Evolutionary conservation across 176 grass and related monocot species (phyloP).

Genomic region (Musa itinerans): DNA sequence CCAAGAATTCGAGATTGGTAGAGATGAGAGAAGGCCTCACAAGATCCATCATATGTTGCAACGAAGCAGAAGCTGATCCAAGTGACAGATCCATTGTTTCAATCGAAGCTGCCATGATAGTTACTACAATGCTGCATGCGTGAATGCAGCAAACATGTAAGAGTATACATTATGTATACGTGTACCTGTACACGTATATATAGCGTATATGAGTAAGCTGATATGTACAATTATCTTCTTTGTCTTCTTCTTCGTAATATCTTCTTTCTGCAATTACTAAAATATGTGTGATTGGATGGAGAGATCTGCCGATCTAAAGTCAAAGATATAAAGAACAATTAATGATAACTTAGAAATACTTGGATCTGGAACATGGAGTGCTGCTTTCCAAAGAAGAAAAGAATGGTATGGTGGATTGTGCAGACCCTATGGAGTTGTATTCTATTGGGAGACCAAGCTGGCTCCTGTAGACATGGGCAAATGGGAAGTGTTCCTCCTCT

Average conservation of each 20-base stretch:
- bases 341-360: background rate
- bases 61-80: too few relatives aligned
- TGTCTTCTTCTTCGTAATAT: too few relatives aligned
- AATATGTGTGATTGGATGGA: background rate
- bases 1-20: background rate
- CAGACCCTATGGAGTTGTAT: background rate
- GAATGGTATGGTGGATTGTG: background rate
- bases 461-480: background rate
- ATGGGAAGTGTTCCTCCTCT: background rate
- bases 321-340: background rate
- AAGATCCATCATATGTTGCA: too few relatives aligned
- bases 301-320: background rate
- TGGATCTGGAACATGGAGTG: background rate
- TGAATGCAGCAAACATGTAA: too few relatives aligned
- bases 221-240: too few relatives aligned
- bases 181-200: too few relatives aligned
- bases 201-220: too few relatives aligned
- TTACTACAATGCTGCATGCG: too few relatives aligned
- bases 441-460: background rate
- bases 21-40: background rate
- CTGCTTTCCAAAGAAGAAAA: background rate
- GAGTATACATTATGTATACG: too few relatives aligned
- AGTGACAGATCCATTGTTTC: too few relatives aligned
- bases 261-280: too few relatives aligned
- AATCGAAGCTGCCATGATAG: too few relatives aligned